These are phyloP conservation scores for Microsporum ferrugineum DNA, from an alignment of 2,329 filamentous ascomycete genomes.

Conservation along the genomic window DNA sequence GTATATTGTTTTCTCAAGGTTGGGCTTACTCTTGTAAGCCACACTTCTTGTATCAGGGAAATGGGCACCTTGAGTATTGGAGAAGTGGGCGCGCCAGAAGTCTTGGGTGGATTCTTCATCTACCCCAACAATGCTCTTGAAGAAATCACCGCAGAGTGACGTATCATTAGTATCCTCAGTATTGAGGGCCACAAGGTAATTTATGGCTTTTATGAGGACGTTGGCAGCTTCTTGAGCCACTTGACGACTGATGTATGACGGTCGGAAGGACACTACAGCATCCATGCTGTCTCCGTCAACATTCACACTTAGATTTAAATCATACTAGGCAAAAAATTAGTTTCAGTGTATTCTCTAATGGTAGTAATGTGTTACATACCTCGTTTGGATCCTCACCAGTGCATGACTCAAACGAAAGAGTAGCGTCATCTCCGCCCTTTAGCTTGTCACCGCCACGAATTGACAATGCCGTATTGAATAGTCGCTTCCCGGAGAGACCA, in stretches of 20 bases:
- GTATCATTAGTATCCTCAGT: not conserved
- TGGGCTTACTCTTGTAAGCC: not conserved
- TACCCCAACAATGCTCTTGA: not conserved
- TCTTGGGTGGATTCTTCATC: not conserved
- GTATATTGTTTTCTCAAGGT: not conserved
- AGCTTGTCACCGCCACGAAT: not conserved
- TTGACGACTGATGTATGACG: not conserved
- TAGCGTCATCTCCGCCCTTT: not conserved
- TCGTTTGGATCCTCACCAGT: slow-evolving; percentile 2
- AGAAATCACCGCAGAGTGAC: not conserved
- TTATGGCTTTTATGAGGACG: not conserved
- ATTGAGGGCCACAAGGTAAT: not conserved
- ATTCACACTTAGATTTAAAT: not conserved
- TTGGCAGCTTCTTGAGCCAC: not conserved
- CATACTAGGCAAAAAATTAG: not conserved
- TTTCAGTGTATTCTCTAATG: not conserved
- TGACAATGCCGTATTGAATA: slow-evolving; percentile 29
- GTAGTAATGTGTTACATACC: not conserved
- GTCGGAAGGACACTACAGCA: not conserved
- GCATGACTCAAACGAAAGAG: not conserved
- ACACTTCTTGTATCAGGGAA: not conserved
- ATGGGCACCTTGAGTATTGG: not conserved
- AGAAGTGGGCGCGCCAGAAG: not conserved
- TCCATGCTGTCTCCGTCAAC: slow-evolving; percentile 1
- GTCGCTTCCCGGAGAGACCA: slow-evolving; percentile 22